Base-by-base conservation (phyloP, 2,329 filamentous ascomycete genomes). In the Scedosporium dehoogii region DNA sequence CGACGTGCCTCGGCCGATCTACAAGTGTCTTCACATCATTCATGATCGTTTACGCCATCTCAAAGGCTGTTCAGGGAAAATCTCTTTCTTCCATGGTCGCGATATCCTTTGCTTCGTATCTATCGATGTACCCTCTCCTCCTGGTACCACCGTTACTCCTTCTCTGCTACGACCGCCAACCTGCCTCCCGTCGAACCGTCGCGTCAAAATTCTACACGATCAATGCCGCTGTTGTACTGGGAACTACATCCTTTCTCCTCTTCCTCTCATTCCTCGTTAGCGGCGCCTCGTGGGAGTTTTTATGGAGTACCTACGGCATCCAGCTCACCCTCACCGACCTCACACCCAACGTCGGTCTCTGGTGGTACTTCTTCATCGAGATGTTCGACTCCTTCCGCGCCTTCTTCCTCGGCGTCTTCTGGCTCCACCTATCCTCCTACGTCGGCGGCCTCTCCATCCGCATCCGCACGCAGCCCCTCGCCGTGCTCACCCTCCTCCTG, bases 351-450 rank as follows among this genome's bases (percentile, higher is more conserved):
- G 89, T 96, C 33, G 94, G 94, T 1, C 81, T 99, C 1, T 99
- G 94, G 94, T 99, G 94, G 94, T 99, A 99, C 76, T 99, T 99
- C 77, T 97, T 99, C 72, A 96, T 96, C 68, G 93, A 99, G 73
- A 99, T 99, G 86, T 99, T 99, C 73, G 94, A 99, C 76, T 93
- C 92, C 1, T 99, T 99, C 81, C 85, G 94, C 46, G 88, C 89
- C 68, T 99, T 99, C 80, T 99, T 97, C 81, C 84, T 99, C 3
- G 94, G 90, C 62, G 92, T 99, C 58, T 99, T 99, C 78, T 97
- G 96, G 92, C 83, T 99, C 64, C 94, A 99, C 72, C 85, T 97
- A 63, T 86, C 89, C 0, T 89, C 90, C 46, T 99, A 99, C 74
- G 90, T 96, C 42, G 89, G 89, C 16, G 93, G 91, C 0, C 78